These are phyloP conservation scores for Earliella scabrosa DNA, from an alignment of 1,284 basidiomycete species.

Conservation along the genomic window DNA sequence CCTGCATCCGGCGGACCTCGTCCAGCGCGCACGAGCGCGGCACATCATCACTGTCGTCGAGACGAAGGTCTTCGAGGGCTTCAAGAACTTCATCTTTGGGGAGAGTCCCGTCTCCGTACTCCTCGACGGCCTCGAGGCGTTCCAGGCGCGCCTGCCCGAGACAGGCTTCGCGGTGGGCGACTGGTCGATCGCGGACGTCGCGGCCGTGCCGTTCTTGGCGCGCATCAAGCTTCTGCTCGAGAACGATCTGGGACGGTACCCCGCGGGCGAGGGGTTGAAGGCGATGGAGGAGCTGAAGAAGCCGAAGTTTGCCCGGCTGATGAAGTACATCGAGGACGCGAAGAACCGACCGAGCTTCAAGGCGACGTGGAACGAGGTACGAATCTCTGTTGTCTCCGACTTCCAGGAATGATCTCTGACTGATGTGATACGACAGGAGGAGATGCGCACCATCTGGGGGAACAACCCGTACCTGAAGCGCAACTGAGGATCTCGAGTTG, in stretches of 20 bases:
- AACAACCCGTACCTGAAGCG: no score
- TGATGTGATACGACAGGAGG: no score
- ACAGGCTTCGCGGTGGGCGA: slow-evolving; percentile 38
- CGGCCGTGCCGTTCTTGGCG: slow-evolving; percentile 44
- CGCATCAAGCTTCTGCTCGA: slow-evolving; percentile 31
- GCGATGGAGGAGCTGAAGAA: slow-evolving; percentile 15
- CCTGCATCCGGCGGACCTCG: slow-evolving; percentile 57
- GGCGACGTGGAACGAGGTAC: slow-evolving; percentile 32
- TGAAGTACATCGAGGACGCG: slow-evolving; percentile 29
- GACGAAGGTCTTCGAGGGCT: slow-evolving; percentile 45
- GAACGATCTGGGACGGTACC: slow-evolving; percentile 11
- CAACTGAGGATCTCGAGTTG: no score
- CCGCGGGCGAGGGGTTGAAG: slow-evolving; percentile 6
- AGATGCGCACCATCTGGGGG: no score
- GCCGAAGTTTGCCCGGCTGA: slow-evolving; percentile 29
- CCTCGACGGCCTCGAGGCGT: slow-evolving; percentile 33
- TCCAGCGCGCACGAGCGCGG: slow-evolving; percentile 56
- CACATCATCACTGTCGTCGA: slow-evolving; percentile 60
- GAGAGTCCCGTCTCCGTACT: slow-evolving; percentile 41
- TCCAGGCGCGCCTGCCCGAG: slow-evolving; percentile 39
- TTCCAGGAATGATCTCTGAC: no score
- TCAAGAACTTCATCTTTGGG: slow-evolving; percentile 32
- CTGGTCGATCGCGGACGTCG: slow-evolving; percentile 58
- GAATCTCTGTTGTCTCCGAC: neutral
- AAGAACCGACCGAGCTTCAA: slow-evolving; percentile 29